Evolutionary conservation across 352 stramenopile species (phyloP), one percentile per base, ranked within the genome.

Genomic region (Globisporangium heterothallicum): DNA sequence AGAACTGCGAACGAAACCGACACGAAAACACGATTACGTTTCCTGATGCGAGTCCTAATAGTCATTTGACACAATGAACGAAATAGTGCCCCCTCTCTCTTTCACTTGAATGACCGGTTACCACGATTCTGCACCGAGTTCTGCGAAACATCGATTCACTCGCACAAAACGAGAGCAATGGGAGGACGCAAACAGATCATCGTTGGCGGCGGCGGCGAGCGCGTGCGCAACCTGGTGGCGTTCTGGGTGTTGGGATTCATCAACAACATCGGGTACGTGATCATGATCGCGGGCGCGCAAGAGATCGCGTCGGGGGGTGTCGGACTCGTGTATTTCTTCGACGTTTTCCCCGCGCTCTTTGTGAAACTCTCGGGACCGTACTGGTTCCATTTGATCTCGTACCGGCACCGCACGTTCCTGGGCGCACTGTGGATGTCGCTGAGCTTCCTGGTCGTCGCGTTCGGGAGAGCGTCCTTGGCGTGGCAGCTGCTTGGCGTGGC

Each of bases 261-360:
- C 35, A 98, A 98, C 70, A 98, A 98, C 61, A 64, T 94, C 42
- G 78, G 74, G 38, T 98, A 96, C 61, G 89, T 98, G 34, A 84
- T 98, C 48, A 98, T 98, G 91, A 93, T 97, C 54, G 92, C 94
- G 0, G 79, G 82, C 40, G 94, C 94, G 24, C 96, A 98, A 56
- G 79, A 88, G 57, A 98, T 98, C 62, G 74, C 70, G 21, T 76
- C 90, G 2, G 89, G 87, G 14, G 92, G 90, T 40, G 90, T 97
- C 27, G 91, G 83, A 1, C 61, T 98, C 30, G 89, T 98, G 41
- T 97, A 96, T 65, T 78, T 97, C 29, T 90, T 84, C 44, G 95
- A 97, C 66, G 88, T 97, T 44, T 78, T 96, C 40, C 94, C 94
- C 1, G 76, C 84, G 14, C 61, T 98, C 2, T 48, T 93, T 29